Conservation (phyloP, 345 rosid species). For the Acer negundo region DNA sequence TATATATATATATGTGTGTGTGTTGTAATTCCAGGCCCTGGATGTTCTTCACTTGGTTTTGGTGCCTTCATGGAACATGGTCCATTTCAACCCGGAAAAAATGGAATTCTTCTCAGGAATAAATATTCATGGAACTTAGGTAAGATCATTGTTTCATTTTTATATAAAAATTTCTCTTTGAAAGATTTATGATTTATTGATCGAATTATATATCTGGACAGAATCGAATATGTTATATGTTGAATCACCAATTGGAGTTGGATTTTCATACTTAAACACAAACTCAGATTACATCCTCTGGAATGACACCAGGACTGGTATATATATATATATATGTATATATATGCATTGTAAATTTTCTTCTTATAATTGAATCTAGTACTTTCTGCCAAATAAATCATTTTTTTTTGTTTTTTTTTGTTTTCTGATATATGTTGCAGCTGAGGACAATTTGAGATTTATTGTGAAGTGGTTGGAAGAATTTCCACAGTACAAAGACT, state of each 20-base stretch:
- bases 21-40: slow-evolving; percentile 30
- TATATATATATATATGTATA: background rate
- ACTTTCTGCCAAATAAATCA: background rate
- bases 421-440: slow-evolving; percentile 16
- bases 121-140: slow-evolving; percentile 41
- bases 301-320: slow-evolving; percentile 30
- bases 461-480: slow-evolving; percentile 37
- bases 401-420: background rate
- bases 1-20: too few relatives aligned
- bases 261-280: slow-evolving; percentile 38
- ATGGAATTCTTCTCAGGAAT: slow-evolving; percentile 34
- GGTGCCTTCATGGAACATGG: slow-evolving; percentile 42
- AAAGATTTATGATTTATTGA: too few relatives aligned
- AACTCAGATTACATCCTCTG: slow-evolving; percentile 22
- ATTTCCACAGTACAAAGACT: slow-evolving; percentile 32
- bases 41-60: slow-evolving; percentile 45
- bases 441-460: slow-evolving; percentile 39
- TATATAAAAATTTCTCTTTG: background rate
- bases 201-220: background rate
- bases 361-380: too few relatives aligned
- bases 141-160: background rate
- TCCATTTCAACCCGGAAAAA: slow-evolving; percentile 35
- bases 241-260: slow-evolving; percentile 35
- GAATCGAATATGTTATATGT: slow-evolving; percentile 40
- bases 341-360: too few relatives aligned